A percentile compares a stretch with the other conserved stretches of the same genome.
Conservation (phyloP, 306 rosid species). For the Gleditsia sinensis region DNA sequence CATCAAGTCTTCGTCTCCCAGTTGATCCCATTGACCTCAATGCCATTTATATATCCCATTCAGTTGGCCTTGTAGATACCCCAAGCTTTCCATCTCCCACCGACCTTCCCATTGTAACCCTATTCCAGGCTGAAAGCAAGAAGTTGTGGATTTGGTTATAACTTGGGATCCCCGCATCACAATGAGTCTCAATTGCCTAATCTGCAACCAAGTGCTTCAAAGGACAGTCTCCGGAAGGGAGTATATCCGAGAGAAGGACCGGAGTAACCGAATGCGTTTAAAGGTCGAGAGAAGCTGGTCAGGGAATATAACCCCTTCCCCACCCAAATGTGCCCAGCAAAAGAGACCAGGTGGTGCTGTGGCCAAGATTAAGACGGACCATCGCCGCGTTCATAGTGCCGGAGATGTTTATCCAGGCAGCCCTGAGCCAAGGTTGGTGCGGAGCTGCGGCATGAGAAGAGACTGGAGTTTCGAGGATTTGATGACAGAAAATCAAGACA, state of each 20-base stretch:
- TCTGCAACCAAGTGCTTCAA: slow-evolving; percentile 45
- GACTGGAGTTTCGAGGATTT: slow-evolving; percentile 87
- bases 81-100: background rate
- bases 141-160: slow-evolving; percentile 29
- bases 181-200: slow-evolving; percentile 72
- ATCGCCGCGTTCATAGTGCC: slow-evolving; percentile 41
- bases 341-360: background rate
- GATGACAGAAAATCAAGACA: slow-evolving; percentile 24
- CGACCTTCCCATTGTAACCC: background rate
- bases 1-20: slow-evolving; percentile 17
- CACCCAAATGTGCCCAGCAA: slow-evolving; percentile 24
- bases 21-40: slow-evolving; percentile 10
- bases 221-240: slow-evolving; percentile 56
- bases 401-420: slow-evolving; percentile 33
- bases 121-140: slow-evolving; percentile 14
- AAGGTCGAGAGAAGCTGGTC: slow-evolving; percentile 60
- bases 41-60: background rate
- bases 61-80: background rate
- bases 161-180: slow-evolving; percentile 30
- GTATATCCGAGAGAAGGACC: slow-evolving; percentile 14
- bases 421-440: slow-evolving; percentile 51
- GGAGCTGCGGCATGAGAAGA: slow-evolving; percentile 89
- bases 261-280: background rate
- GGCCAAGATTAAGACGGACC: slow-evolving; percentile 20
- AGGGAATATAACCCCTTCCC: slow-evolving; percentile 48